Evolutionary conservation across 2,329 filamentous ascomycete species (phyloP), one percentile per base, ranked within the genome.

Genomic region (Ceratocystis cacaofunesta): DNA sequence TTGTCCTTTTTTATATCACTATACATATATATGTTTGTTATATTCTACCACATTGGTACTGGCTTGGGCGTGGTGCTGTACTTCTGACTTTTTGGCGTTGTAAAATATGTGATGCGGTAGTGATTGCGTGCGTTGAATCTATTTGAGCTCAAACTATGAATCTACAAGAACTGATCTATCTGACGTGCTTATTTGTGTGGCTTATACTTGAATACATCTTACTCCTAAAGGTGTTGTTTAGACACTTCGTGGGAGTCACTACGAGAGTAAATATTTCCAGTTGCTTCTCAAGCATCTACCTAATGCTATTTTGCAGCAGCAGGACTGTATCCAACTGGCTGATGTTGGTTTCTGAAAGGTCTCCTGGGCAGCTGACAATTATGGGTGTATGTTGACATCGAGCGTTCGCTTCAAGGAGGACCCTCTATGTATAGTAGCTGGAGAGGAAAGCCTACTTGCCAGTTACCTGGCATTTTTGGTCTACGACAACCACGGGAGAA

Each of bases 1-100:
- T 41, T 61, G 30, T 43, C 43, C 25, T 41, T 22, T 61, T 44
- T 61, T 61, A 44, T 22, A 61, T 41, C 52, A 57, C 52, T 57
- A 57, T 57, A 50, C 48, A 50, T 50, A 50, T 50, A 50, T 12
- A 30, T 30, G 52, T 28, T 57, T 17, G 52, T 57, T 57, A 15
- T n/a, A 30, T 57, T 28, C 15, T 30, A 57, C 15, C 52, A 30
- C 28, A 15, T 12, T 17, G 52, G 52, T 8, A 28, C 30, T n/a
- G 36, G 36, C 5, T n/a, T 57, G 30, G 25, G 30, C 25, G 22
- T 30, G 52, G 52, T 32, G 52, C 50, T 30, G 22, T 57, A 30
- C 15, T 25, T 22, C 22, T 22, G n/a, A 19, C 7, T 50, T n/a
- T 50, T 2, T 7, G 17, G 48, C 48, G 36, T 25, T 50, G 48